phyloP scores from a whole-genome alignment of 2,329 filamentous ascomycete species.

The Reticulascus tulasneorum region DNA sequence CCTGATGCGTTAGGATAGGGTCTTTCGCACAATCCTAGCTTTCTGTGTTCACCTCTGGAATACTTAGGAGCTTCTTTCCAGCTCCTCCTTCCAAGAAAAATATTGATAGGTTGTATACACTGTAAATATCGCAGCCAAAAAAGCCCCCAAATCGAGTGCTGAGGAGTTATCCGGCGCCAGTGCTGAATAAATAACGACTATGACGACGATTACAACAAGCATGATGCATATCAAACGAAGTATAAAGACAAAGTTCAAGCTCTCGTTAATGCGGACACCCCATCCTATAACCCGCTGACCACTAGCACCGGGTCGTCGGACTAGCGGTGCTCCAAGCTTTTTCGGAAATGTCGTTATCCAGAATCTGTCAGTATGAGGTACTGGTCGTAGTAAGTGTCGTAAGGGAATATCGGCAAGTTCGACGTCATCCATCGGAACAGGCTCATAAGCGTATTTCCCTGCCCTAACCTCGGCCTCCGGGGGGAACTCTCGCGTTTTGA shows the following conservation, averaged over 20 bases:
- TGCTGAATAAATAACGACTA: conserved; percentile 1
- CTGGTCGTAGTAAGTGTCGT: conserved; percentile 1
- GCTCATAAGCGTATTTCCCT: neutral
- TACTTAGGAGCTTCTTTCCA: neutral
- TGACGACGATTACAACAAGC: neutral
- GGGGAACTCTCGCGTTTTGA: neutral
- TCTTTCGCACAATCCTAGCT: too few relatives aligned
- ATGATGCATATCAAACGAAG: neutral
- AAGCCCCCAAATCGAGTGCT: neutral
- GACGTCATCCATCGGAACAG: conserved; percentile 2
- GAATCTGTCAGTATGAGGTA: conserved; percentile 1
- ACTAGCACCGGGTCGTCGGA: neutral
- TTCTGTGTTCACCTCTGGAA: too few relatives aligned
- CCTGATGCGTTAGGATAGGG: too few relatives aligned
- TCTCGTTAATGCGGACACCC: neutral
- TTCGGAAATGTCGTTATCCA: conserved; percentile 5
- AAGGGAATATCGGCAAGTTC: neutral
- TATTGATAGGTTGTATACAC: conserved; percentile 3
- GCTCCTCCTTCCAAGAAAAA: conserved; percentile 5
- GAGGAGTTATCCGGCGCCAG: neutral
- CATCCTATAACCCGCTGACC: neutral
- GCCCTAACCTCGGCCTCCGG: neutral
- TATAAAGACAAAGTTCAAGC: neutral
- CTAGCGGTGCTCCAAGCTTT: conserved; percentile 1
- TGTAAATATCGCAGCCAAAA: conserved; percentile 1